Conservation (phyloP, 1,284 basidiomycete species). For the Microbotryum violaceum region DNA sequence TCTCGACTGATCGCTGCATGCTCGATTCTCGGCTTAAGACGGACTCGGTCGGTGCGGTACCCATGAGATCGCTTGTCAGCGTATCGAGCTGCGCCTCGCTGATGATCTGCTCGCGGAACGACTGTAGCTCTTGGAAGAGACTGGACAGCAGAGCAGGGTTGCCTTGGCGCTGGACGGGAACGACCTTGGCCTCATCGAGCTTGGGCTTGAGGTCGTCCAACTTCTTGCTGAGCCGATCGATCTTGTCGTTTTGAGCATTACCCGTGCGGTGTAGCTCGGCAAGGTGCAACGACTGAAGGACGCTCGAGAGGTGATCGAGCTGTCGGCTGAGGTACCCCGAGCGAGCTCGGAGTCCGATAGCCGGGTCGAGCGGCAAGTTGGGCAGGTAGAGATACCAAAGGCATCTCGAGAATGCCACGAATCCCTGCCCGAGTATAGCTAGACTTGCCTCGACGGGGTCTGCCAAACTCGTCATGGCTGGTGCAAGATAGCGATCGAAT, state of each 20-base stretch:
- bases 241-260: slow-evolving; percentile 50
- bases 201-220: slow-evolving; percentile 38
- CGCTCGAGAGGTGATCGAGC: slow-evolving; percentile 8
- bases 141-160: slow-evolving; percentile 58
- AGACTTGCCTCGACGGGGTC: slow-evolving; percentile 31
- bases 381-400: slow-evolving; percentile 73
- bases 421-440: slow-evolving; percentile 51
- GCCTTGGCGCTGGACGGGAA: slow-evolving; percentile 39
- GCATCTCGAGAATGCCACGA: slow-evolving; percentile 57
- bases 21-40: slow-evolving; percentile 29
- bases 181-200: slow-evolving; percentile 31
- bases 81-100: slow-evolving; percentile 32
- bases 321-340: slow-evolving; percentile 22
- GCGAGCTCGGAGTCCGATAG: slow-evolving; percentile 48
- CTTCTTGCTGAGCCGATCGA: slow-evolving; percentile 41
- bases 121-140: slow-evolving; percentile 73
- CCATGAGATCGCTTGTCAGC: slow-evolving; percentile 32
- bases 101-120: slow-evolving; percentile 49
- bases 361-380: slow-evolving; percentile 78
- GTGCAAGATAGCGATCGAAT: slow-evolving; percentile 11
- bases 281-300: slow-evolving; percentile 50
- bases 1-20: slow-evolving; percentile 43
- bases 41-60: slow-evolving; percentile 32
- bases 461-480: background rate
- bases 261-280: slow-evolving; percentile 61